phyloP scores from a whole-genome alignment of 805 yeast species.

The Candida xyloterini region DNA sequence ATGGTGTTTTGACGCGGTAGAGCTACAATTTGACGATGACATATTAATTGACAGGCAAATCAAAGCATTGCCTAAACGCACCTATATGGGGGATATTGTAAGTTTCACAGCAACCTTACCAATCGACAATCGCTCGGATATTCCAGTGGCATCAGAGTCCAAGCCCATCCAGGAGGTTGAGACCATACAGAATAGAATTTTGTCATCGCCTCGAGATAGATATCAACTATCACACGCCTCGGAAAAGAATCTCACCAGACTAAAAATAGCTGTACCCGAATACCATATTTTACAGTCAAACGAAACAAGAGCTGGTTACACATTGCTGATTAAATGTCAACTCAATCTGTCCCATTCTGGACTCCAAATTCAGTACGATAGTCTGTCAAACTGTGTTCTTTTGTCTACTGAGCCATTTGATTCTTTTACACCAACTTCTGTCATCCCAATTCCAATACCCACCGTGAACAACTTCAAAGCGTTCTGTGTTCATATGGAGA shows the following conservation, averaged over 20 bases:
- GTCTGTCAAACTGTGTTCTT: background rate
- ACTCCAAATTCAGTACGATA: background rate
- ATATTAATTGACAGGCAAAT: conserved; percentile 57
- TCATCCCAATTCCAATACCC: background rate
- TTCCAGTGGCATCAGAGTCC: background rate
- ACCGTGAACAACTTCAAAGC: background rate
- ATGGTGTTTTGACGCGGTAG: conserved; percentile 82
- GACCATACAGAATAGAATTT: background rate
- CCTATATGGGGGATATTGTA: conserved; percentile 51
- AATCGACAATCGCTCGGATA: background rate
- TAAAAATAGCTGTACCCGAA: no score
- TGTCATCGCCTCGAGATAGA: no score
- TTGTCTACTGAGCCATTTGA: background rate
- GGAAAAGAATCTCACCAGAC: no score
- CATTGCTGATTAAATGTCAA: background rate
- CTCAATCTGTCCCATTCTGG: background rate
- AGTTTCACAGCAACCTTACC: background rate
- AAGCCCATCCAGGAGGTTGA: background rate
- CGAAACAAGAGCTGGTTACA: background rate
- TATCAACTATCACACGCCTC: no score
- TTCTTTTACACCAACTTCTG: no score
- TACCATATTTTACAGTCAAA: background rate
- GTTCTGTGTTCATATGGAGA: background rate
- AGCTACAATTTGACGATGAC: conserved; percentile 31
- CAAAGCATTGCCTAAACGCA: conserved; percentile 66